Conservation (phyloP, 2,329 filamentous ascomycete genomes). For the Trichophaea hybrida region DNA sequence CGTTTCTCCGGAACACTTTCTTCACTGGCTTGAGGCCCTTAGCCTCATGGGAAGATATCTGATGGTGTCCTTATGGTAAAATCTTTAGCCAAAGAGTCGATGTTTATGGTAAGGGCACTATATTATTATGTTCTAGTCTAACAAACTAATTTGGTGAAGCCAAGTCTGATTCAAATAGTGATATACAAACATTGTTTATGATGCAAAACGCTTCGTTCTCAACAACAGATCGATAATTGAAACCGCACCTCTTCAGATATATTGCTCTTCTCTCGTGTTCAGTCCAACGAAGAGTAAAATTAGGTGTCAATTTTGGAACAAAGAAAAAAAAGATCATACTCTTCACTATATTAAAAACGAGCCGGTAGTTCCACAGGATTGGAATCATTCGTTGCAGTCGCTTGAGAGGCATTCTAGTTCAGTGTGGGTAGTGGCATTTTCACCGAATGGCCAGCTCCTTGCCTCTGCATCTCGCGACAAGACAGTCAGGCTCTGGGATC, state of each 20-base stretch:
- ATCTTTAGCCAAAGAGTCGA: neutral
- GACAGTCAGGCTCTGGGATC: neutral
- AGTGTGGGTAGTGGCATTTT: neutral
- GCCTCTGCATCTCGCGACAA: neutral
- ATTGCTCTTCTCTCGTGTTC: neutral
- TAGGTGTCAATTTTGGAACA: neutral
- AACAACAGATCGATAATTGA: neutral
- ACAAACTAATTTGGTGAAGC: neutral
- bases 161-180: no score
- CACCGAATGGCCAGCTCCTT: neutral
- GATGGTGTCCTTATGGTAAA: neutral
- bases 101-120: neutral
- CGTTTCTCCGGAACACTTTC: conserved; percentile 17
- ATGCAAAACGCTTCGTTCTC: neutral
- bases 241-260: neutral
- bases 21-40: conserved; percentile 22
- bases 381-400: conserved; percentile 64
- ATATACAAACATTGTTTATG: neutral
- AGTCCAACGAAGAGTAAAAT: neutral
- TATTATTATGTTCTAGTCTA: neutral
- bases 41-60: conserved; percentile 12
- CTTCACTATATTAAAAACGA: neutral
- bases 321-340: neutral
- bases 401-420: conserved; percentile 69
- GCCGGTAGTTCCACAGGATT: neutral